phyloP scores from a whole-genome alignment of 2,329 filamentous ascomycete species.

The Trichoderma oligosporum region DNA sequence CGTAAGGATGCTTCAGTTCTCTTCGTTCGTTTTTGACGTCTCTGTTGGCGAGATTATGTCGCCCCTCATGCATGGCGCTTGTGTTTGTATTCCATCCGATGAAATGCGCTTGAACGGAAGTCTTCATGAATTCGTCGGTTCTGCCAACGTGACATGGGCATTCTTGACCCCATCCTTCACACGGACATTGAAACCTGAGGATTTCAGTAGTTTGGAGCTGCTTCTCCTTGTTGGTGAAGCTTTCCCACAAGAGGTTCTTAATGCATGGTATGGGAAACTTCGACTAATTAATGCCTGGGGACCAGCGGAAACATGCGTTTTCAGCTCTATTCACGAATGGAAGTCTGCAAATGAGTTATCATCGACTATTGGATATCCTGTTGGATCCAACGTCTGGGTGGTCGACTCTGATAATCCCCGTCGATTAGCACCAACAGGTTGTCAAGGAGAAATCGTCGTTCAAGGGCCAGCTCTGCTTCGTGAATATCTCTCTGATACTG shows the following conservation, averaged over 20 bases:
- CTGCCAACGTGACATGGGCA: background rate
- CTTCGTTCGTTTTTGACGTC: slow-evolving; percentile 22
- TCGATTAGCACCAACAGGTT: background rate
- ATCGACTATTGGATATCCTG: background rate
- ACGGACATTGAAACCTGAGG: background rate
- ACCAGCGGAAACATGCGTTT: slow-evolving; percentile 14
- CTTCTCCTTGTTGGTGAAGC: slow-evolving; percentile 1
- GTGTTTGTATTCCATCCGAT: slow-evolving; percentile 20
- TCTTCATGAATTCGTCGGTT: background rate
- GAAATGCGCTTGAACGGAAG: background rate
- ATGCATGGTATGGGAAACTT: slow-evolving; percentile 2
- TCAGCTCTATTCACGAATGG: slow-evolving; percentile 9
- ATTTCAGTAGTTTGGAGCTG: background rate
- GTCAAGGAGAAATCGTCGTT: slow-evolving; percentile 8
- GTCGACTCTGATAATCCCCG: slow-evolving; percentile 4
- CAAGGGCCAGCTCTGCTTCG: slow-evolving; percentile 11
- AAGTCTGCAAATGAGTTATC: background rate
- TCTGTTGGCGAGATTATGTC: slow-evolving; percentile 19
- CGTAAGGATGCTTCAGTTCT: slow-evolving; percentile 19
- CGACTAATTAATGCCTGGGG: slow-evolving; percentile 17
- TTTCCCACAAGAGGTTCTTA: background rate
- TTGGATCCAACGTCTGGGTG: slow-evolving; percentile 14
- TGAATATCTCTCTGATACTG: slow-evolving; percentile 15
- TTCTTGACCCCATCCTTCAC: slow-evolving; percentile 12
- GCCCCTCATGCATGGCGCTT: slow-evolving; percentile 13